Conservation (phyloP, 768 basidiomycete species). For the Suillus variegatus region DNA sequence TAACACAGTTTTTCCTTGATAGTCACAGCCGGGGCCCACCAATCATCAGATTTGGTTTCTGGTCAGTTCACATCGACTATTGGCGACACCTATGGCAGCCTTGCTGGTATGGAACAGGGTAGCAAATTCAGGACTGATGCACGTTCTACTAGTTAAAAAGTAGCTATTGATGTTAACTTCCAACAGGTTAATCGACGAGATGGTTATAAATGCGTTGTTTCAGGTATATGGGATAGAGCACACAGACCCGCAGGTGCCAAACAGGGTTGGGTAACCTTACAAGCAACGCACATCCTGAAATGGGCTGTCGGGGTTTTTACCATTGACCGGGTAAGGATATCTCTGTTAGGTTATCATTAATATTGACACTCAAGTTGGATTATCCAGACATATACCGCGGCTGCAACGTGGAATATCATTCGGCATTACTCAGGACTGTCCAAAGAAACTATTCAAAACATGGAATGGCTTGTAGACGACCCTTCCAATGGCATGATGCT, state of each 20-base stretch:
- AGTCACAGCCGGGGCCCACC: not conserved
- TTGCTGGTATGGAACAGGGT: not conserved
- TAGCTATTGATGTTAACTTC: not conserved
- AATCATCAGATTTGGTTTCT: not conserved
- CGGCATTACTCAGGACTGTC: not conserved
- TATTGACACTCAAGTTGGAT: not conserved
- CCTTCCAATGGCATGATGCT: not conserved
- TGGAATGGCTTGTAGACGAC: not conserved
- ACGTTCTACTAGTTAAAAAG: not conserved
- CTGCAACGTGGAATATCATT: not conserved
- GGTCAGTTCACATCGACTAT: not conserved
- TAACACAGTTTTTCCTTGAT: not conserved
- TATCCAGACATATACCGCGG: not conserved
- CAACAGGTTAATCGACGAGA: not conserved
- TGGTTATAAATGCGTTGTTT: not conserved
- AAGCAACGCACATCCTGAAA: not conserved
- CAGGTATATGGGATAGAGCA: not conserved
- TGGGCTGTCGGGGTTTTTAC: not conserved
- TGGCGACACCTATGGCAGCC: not conserved
- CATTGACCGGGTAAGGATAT: not conserved
- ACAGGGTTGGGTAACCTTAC: not conserved
- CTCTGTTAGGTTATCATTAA: not conserved
- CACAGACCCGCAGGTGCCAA: not conserved
- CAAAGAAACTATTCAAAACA: not conserved
- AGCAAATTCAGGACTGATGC: not conserved